These are phyloP conservation scores for Melastoma malabathricum DNA, from an alignment of 345 rosid species.

Conservation along the genomic window DNA sequence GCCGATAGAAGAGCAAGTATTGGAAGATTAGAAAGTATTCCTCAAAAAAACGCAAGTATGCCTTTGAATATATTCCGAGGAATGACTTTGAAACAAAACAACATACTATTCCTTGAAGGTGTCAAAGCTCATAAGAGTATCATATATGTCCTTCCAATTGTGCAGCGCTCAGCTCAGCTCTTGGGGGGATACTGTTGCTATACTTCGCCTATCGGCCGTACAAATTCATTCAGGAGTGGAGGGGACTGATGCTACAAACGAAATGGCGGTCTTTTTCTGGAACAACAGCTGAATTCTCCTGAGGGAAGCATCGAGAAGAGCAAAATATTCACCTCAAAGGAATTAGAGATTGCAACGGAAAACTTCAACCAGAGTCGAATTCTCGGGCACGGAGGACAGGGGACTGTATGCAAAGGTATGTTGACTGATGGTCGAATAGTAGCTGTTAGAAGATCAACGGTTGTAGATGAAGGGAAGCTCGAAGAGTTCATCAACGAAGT, in stretches of 20 bases:
- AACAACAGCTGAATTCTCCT: slow-evolving; percentile 5
- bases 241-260: slow-evolving; percentile 4
- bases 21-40: no score
- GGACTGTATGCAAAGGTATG: slow-evolving; percentile 9
- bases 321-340: background rate
- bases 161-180: background rate
- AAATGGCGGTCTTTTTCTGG: slow-evolving; percentile 6
- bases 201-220: background rate
- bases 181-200: slow-evolving; percentile 3
- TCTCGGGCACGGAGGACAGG: slow-evolving; percentile 8
- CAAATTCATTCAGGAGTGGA: slow-evolving; percentile 1
- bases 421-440: slow-evolving; percentile 4
- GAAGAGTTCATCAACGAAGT: slow-evolving; percentile 7
- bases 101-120: no score
- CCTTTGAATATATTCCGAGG: no score
- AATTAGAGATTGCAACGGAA: slow-evolving; percentile 4
- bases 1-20: no score
- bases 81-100: no score
- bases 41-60: no score
- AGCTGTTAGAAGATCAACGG: slow-evolving; percentile 4
- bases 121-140: no score
- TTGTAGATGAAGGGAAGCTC: background rate
- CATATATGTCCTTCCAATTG: no score
- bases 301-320: slow-evolving; percentile 1
- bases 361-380: slow-evolving; percentile 7